phyloP scores from a whole-genome alignment of 75 land plant genomes.

The Picea sitchensis region DNA sequence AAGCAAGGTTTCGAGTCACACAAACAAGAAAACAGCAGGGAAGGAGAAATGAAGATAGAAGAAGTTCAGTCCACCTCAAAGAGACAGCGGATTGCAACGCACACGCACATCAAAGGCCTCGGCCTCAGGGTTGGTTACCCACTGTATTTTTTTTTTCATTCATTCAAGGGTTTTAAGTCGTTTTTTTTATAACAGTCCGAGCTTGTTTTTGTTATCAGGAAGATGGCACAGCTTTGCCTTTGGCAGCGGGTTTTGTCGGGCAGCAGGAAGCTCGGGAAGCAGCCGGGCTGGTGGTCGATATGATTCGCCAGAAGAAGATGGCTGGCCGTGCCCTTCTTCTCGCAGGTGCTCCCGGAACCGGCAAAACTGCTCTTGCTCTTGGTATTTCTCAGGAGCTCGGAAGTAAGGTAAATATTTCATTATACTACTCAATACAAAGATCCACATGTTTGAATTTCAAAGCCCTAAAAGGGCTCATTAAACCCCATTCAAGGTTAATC shows the following conservation, averaged over 20 bases:
- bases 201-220: conserved; percentile 26
- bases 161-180: not conserved
- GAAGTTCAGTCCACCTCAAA: conserved; percentile 95
- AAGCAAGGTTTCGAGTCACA: too few species aligned
- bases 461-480: too few species aligned
- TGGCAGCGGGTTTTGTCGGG: conserved; percentile 95
- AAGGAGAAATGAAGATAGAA: conserved; percentile 71
- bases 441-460: too few species aligned
- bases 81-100: conserved; percentile 89
- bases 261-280: conserved; percentile 88
- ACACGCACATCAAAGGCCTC: conserved; percentile 94
- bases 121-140: conserved; percentile 70
- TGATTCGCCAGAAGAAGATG: conserved; percentile 97
- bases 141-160: not conserved
- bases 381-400: conserved; percentile 95
- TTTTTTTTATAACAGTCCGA: not conserved
- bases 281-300: conserved; percentile 88
- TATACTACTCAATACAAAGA: too few species aligned
- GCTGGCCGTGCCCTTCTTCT: conserved; percentile 92
- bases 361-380: conserved; percentile 91
- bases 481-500: too few species aligned
- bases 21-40: too few species aligned
- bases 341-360: conserved; percentile 97
- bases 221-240: conserved; percentile 62
- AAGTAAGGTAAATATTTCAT: conserved; percentile 20